Base-by-base conservation (phyloP, 805 yeast genomes). In the Starmerella apicola region DNA sequence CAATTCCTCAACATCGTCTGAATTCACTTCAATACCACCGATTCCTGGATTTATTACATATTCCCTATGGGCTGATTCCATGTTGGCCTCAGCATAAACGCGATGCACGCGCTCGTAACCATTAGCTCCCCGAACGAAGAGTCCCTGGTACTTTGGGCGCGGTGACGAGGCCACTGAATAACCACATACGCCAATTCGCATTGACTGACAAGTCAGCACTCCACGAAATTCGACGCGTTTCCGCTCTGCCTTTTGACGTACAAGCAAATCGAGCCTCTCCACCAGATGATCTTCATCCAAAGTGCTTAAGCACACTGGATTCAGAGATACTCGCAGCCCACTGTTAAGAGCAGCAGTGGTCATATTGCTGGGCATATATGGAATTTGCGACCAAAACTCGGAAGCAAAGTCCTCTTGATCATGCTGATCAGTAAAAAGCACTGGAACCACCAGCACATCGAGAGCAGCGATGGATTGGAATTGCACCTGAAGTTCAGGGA, bases 231-330 rank as follows among this genome's bases (percentile, higher is more conserved):
- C n/a, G 3, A 32, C 27, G 13, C 29, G 33, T 34, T 39, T 39
- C 20, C 42, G 34, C 26, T 39, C 42, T 10, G 42, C 37, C n/a
- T 34, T 34, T 13, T 36, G 29, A 16, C 10, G 25, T 10, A 39
- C 42, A 3, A 39, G 20, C 3, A 5, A 3, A 5, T 22, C 12
- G 10, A 37, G 32, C n/a, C n/a, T n/a, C n/a, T n/a, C n/a, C n/a
- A n/a, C n/a, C n/a, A n/a, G n/a, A n/a, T n/a, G n/a, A 5, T 24
- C 30, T 9, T 13, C 13, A 16, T 16, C 23, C 23, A 37, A 21
- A 7, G 15, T 12, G 23, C 22, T 30, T 17, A 30, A 8, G 16
- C 24, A 30, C 9, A 20, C 17, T 3, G 39, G 30, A 16, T 30
- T 18, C 30, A 37, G 5, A 6, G 39, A 37, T 5, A 37, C 39